A percentile compares a stretch with the other conserved stretches of the same genome.
These are phyloP conservation scores for Saccharomycopsis hybrid DNA, from an alignment of 1,139 yeast genomes.

Conservation along the genomic window DNA sequence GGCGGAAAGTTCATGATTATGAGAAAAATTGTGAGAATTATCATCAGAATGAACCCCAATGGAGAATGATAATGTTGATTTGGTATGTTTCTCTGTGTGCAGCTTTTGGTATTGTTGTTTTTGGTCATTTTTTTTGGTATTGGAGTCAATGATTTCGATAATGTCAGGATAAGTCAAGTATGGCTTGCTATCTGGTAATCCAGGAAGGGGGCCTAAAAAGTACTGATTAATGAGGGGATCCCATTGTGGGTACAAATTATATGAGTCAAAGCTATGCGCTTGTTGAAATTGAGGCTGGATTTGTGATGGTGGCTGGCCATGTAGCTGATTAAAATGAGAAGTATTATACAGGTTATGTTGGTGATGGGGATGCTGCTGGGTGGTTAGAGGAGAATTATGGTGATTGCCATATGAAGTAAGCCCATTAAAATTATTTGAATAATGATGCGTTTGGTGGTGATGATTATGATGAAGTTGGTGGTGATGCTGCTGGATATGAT, in stretches of 20 bases:
- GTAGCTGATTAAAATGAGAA: too few relatives aligned
- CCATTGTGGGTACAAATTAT: slow-evolving; percentile 25
- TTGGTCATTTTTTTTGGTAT: slow-evolving; percentile 25
- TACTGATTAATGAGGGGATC: slow-evolving; percentile 48
- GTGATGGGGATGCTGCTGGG: slow-evolving; percentile 2
- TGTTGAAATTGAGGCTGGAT: background rate
- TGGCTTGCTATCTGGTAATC: slow-evolving; percentile 28
- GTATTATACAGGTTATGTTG: background rate
- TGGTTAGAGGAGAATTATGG: slow-evolving; percentile 6
- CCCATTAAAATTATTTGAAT: background rate
- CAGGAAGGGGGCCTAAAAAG: slow-evolving; percentile 43
- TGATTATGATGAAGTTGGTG: background rate
- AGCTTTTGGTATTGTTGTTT: too few relatives aligned
- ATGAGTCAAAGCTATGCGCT: slow-evolving; percentile 22
- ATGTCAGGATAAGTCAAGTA: slow-evolving; percentile 49
- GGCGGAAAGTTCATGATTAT: slow-evolving; percentile 3
- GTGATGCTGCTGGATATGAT: too few relatives aligned
- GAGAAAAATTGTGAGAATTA: slow-evolving; percentile 23
- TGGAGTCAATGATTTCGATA: slow-evolving; percentile 29
- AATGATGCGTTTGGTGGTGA: background rate
- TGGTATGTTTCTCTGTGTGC: too few relatives aligned
- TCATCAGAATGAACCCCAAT: slow-evolving; percentile 41
- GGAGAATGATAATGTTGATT: slow-evolving; percentile 47
- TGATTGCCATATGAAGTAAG: too few relatives aligned
- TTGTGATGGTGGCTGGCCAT: background rate